Base-by-base conservation (phyloP, 176 grass and related monocot genomes). In the Echinochloa phyllopogon region DNA sequence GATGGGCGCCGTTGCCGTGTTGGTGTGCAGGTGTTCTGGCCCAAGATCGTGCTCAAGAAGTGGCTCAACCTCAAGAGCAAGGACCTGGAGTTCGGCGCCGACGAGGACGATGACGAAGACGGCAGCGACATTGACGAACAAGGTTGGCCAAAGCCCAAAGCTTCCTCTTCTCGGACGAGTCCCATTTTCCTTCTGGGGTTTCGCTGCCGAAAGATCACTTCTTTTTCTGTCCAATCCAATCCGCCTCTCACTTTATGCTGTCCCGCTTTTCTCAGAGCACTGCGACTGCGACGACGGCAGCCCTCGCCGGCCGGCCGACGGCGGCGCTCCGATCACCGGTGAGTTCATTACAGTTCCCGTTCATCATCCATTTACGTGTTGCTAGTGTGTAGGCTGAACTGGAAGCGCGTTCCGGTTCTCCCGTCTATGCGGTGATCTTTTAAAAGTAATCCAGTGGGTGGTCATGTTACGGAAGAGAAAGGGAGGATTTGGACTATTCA, bases 21-120 rank as follows among this genome's bases (percentile, higher is more conserved):
- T 37, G 63, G 27, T 49, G 27, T 49, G 74, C 29, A 98, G 93
- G 85, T 82, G 44, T 95, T 92, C 74, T 92, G 96, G 93, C 96
- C 96, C 1, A 92, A 92, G 85, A 36, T 89, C 1, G 91, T 98
- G 69, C 91, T 98, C 6, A 98, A 89, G 96, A 98, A 98, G 74
- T 98, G 89, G 96, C 93, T 98, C 41, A 94, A 98, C 87, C 83
- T 94, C 65, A 33, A 78, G 74, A 86, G 82, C 70, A 92, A 87
- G 65, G 87, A 93, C 62, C 69, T 76, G 2, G 91, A 89, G 27
- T 98, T 94, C 80, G 88, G 56, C 71, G 91, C 96, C 38, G 93
- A 95, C 72, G 91, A 93, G 44, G 85, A 92, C 15, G 66, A 91
- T 38, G 86, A 48, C 13, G 84, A 78, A 56, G 85, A 87, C 7